phyloP scores from a whole-genome alignment of 179 eudicot species.

The Vitellaria paradoxa region DNA sequence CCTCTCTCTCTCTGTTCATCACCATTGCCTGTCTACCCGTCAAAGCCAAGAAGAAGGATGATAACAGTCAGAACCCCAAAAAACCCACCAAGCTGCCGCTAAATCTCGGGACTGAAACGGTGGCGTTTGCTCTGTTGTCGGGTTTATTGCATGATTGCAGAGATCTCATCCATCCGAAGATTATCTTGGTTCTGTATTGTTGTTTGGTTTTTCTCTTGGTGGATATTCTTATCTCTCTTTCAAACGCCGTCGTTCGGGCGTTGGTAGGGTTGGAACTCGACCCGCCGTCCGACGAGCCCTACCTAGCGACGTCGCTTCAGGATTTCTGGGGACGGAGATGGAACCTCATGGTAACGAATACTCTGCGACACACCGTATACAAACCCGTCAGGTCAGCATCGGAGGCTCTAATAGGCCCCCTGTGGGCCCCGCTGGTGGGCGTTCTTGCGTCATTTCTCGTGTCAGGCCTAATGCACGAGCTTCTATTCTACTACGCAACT shows the following conservation, averaged over 20 bases:
- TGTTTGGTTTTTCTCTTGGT: slow-evolving; percentile 21
- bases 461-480: slow-evolving; percentile 66
- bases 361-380: slow-evolving; percentile 53
- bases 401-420: slow-evolving; percentile 10
- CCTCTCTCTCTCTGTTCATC: slow-evolving; percentile 35
- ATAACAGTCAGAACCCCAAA: not conserved
- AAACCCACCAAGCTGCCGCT: slow-evolving; percentile 9
- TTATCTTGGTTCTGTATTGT: slow-evolving; percentile 14
- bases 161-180: slow-evolving; percentile 16
- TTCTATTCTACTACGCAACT: slow-evolving; percentile 48
- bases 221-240: slow-evolving; percentile 30
- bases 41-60: not conserved
- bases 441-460: slow-evolving; percentile 43
- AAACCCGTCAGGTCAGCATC: slow-evolving; percentile 30
- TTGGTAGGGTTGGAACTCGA: slow-evolving; percentile 37
- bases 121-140: slow-evolving; percentile 10
- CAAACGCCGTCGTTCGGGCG: slow-evolving; percentile 24
- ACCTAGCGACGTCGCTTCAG: slow-evolving; percentile 55
- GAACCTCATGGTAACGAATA: slow-evolving; percentile 66
- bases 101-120: slow-evolving; percentile 10
- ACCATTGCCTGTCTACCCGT: slow-evolving; percentile 26
- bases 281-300: slow-evolving; percentile 53
- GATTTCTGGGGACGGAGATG: slow-evolving; percentile 78
- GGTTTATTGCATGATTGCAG: not conserved
- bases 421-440: slow-evolving; percentile 28